A percentile compares a stretch with the other conserved stretches of the same genome.
Evolutionary conservation across 2,329 filamentous ascomycete species (phyloP).

Genomic region (Aphanocladium album): DNA sequence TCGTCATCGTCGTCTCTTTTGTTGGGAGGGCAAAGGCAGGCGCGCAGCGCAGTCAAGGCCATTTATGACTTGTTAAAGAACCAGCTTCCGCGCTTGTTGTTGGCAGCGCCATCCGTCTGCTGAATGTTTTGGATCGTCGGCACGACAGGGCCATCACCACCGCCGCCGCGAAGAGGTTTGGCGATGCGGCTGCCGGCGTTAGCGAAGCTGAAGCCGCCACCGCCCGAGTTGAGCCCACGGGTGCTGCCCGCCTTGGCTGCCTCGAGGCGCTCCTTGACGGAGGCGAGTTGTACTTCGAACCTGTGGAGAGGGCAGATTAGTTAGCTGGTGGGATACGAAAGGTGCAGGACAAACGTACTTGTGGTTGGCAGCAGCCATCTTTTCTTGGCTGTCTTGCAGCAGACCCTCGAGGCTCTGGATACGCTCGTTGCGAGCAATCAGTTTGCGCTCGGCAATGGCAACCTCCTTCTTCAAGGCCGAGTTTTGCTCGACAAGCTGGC

Average conservation of each 20-base stretch:
- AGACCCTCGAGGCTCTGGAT: slow-evolving; percentile 90
- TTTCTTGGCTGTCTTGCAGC: slow-evolving; percentile 96
- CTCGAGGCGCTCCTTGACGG: slow-evolving; percentile 96
- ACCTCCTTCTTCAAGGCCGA: slow-evolving; percentile 97
- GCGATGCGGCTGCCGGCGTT: slow-evolving; percentile 61
- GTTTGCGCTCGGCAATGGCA: slow-evolving; percentile 93
- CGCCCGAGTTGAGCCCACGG: slow-evolving; percentile 66
- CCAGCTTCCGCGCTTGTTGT: slow-evolving; percentile 66
- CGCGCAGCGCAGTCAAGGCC: neutral
- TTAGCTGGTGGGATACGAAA: neutral
- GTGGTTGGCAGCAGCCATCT: slow-evolving; percentile 93
- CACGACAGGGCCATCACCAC: slow-evolving; percentile 40
- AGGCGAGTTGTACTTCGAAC: slow-evolving; percentile 94
- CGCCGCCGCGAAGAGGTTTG: slow-evolving; percentile 62
- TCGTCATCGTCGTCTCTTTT: slow-evolving; percentile 12
- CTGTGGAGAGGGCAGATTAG: slow-evolving; percentile 45
- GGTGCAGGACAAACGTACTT: slow-evolving; percentile 58
- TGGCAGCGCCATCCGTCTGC: slow-evolving; percentile 48
- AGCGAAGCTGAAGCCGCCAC: slow-evolving; percentile 67
- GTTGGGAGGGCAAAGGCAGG: neutral
- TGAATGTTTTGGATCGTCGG: slow-evolving; percentile 54
- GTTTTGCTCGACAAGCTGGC: slow-evolving; percentile 97
- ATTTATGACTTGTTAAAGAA: slow-evolving; percentile 61
- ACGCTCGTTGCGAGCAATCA: slow-evolving; percentile 93
- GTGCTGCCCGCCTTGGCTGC: slow-evolving; percentile 90